phyloP scores from a whole-genome alignment of 352 stramenopile genomes.

The Phytopythium aichiense region DNA sequence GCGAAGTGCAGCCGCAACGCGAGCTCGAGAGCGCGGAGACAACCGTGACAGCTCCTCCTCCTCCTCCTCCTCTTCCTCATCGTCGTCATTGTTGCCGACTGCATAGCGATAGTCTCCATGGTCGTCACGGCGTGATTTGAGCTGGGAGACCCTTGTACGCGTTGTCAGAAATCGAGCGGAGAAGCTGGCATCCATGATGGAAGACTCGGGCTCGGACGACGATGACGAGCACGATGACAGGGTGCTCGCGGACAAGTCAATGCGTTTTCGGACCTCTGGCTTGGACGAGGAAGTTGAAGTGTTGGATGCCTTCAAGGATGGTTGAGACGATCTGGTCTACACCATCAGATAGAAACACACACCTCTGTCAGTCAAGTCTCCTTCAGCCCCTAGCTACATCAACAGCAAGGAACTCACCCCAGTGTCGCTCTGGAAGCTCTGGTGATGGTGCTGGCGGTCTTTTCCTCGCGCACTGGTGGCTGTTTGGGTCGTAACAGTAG shows the following conservation, averaged over 20 bases:
- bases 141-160: not conserved
- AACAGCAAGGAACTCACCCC: not conserved
- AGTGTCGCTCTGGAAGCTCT: not conserved
- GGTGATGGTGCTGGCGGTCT: not conserved
- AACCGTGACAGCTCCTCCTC: not conserved
- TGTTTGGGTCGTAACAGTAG: not conserved
- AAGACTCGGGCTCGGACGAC: not conserved
- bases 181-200: conserved; percentile 1
- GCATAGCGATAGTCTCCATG: not conserved
- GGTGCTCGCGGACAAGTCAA: not conserved
- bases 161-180: not conserved
- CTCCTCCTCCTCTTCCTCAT: not conserved
- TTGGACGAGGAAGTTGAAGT: not conserved
- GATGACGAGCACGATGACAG: not conserved
- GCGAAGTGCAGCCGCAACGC: not conserved
- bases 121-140: not conserved
- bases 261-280: not conserved
- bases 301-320: not conserved
- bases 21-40: not conserved
- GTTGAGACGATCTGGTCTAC: not conserved
- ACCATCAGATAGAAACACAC: not conserved
- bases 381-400: not conserved
- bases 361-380: not conserved
- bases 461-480: not conserved
- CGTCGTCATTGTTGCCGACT: not conserved